These are phyloP conservation scores for Eucalyptus brandiana DNA, from an alignment of 345 rosid genomes.

Conservation along the genomic window DNA sequence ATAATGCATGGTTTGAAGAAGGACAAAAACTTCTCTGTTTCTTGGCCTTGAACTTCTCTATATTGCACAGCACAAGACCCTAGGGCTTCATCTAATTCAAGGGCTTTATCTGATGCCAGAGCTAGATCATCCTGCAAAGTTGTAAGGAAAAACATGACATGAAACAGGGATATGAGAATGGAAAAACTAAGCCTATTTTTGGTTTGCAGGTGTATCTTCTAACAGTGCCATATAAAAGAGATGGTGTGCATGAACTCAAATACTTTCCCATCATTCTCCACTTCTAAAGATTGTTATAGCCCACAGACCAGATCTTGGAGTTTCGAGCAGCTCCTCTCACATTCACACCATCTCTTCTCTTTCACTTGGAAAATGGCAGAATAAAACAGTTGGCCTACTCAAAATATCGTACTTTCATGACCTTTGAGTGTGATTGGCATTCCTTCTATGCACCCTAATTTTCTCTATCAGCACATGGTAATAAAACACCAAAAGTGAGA, in stretches of 20 bases:
- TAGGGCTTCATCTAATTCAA: constrained; percentile 64
- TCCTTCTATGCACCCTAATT: background rate
- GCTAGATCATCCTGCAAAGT: constrained; percentile 48
- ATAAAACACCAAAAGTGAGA: background rate
- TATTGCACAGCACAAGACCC: constrained; percentile 84
- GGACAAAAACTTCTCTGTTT: constrained; percentile 68
- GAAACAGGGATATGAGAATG: background rate
- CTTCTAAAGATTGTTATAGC: background rate
- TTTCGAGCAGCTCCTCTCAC: background rate
- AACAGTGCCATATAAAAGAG: background rate
- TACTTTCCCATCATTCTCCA: background rate
- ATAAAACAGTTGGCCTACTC: background rate
- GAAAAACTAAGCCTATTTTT: background rate
- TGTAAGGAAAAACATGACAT: background rate
- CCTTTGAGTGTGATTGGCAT: background rate
- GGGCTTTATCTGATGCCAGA: constrained; percentile 65
- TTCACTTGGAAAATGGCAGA: background rate
- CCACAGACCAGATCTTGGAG: background rate
- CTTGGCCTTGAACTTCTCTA: constrained; percentile 82
- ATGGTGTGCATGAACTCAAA: background rate
- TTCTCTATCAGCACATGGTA: background rate
- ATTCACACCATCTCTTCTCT: background rate
- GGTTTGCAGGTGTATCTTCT: background rate
- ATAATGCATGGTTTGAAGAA: constrained; percentile 84
- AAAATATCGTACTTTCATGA: background rate